Evolutionary conservation across 768 basidiomycete genomes (phyloP).

Genomic region (Termitomyces sp.): DNA sequence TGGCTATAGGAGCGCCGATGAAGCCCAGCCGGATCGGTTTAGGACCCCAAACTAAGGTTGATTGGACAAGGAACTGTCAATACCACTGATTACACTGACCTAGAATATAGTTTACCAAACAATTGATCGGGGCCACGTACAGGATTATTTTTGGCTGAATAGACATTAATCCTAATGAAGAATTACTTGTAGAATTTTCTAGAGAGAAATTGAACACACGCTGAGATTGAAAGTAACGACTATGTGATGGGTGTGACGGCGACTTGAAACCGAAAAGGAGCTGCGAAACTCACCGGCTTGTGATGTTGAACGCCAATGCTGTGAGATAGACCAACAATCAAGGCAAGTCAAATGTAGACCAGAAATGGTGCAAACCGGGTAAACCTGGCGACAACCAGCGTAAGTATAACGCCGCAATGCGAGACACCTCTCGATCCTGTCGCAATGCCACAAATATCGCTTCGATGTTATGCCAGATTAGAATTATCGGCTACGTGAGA

Average conservation of each 20-base stretch:
- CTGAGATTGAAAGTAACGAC: not conserved
- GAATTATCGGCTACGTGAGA: not conserved
- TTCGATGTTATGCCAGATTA: not conserved
- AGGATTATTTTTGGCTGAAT: not conserved
- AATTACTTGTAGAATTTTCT: not conserved
- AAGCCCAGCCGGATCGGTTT: slow-evolving; percentile 74
- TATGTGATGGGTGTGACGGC: not conserved
- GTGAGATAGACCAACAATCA: not conserved
- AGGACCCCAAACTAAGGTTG: slow-evolving; percentile 72
- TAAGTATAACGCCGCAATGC: slow-evolving; percentile 1
- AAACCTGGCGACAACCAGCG: slow-evolving; percentile 1
- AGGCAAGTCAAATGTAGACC: not conserved
- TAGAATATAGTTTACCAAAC: slow-evolving; percentile 65
- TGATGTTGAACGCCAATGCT: not conserved
- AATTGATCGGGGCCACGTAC: not conserved
- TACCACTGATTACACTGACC: slow-evolving; percentile 32
- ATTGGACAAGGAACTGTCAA: not conserved
- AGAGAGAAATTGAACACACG: not conserved
- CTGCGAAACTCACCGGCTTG: not conserved
- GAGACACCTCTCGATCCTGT: slow-evolving; percentile 8
- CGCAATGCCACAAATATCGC: not conserved
- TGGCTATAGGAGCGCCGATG: slow-evolving; percentile 87
- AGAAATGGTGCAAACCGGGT: not conserved
- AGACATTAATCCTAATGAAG: not conserved
- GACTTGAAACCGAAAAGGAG: not conserved